Evolutionary conservation across 75 land plant species (phyloP).

Genomic region (Sequoiadendron giganteum): DNA sequence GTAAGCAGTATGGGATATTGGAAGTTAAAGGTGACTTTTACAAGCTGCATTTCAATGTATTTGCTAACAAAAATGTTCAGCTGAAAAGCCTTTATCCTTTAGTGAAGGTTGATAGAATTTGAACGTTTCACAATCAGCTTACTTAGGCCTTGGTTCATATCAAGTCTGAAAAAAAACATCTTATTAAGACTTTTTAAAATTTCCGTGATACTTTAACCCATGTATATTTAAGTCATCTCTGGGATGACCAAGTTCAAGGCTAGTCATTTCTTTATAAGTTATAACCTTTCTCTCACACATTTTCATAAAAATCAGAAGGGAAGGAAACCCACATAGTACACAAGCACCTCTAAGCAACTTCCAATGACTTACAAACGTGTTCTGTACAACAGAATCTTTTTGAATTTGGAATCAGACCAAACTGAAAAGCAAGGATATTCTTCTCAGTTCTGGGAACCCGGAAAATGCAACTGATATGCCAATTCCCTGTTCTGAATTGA

Average conservation of each 20-base stretch:
- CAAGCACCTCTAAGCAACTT: not conserved
- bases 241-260: not conserved
- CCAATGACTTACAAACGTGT: not conserved
- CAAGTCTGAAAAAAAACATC: not conserved
- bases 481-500: not conserved
- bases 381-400: not conserved
- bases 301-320: not conserved
- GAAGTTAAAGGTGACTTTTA: not conserved
- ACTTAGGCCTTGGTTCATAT: not conserved
- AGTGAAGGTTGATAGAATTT: not conserved
- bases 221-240: not conserved
- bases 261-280: not conserved
- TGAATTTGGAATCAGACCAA: not conserved
- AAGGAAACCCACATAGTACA: not conserved
- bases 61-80: not conserved
- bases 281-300: not conserved
- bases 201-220: not conserved
- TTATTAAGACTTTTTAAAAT: not conserved
- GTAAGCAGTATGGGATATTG: not conserved
- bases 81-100: not conserved
- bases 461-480: not conserved
- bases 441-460: not conserved
- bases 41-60: not conserved
- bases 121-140: not conserved
- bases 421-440: not conserved